phyloP scores from a whole-genome alignment of 202 grass and related monocot genomes.

The Digitaria exilis region DNA sequence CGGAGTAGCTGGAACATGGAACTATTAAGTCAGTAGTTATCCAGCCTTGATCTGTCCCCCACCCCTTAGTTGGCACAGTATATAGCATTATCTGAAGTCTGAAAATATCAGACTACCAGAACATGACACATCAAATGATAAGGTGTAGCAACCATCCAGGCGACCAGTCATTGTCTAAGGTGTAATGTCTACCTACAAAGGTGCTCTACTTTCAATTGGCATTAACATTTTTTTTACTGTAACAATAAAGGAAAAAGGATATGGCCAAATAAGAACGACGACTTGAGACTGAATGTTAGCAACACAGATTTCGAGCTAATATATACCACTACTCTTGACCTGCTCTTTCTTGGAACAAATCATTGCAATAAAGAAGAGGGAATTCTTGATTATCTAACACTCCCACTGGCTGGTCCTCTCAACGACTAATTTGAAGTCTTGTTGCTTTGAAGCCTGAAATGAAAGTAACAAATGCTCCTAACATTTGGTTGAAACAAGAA shows the following conservation, averaged over 20 bases:
- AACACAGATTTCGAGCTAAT: conserved; percentile 35
- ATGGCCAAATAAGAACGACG: background rate
- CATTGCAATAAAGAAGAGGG: conserved; percentile 7
- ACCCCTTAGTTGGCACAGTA: conserved; percentile 15
- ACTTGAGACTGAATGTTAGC: conserved; percentile 1
- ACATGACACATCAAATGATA: no score
- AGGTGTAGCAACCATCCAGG: conserved; percentile 18
- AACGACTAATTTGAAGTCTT: background rate
- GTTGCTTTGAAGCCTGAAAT: conserved; percentile 1
- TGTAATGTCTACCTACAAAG: background rate
- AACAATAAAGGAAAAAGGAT: conserved; percentile 26
- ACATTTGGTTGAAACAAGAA: background rate
- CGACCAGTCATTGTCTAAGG: conserved; percentile 16
- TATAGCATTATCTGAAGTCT: no score
- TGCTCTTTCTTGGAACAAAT: conserved; percentile 8
- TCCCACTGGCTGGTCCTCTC: background rate
- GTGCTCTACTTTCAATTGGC: background rate
- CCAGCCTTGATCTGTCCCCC: conserved; percentile 34
- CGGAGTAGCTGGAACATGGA: conserved; percentile 38
- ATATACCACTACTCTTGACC: conserved; percentile 2
- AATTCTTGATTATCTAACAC: background rate
- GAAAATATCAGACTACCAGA: no score
- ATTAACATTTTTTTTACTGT: background rate
- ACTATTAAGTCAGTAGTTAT: conserved; percentile 48
- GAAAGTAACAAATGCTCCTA: conserved; percentile 25